phyloP scores from a whole-genome alignment of 2,329 filamentous ascomycete species.

The Thelonectria rubi region DNA sequence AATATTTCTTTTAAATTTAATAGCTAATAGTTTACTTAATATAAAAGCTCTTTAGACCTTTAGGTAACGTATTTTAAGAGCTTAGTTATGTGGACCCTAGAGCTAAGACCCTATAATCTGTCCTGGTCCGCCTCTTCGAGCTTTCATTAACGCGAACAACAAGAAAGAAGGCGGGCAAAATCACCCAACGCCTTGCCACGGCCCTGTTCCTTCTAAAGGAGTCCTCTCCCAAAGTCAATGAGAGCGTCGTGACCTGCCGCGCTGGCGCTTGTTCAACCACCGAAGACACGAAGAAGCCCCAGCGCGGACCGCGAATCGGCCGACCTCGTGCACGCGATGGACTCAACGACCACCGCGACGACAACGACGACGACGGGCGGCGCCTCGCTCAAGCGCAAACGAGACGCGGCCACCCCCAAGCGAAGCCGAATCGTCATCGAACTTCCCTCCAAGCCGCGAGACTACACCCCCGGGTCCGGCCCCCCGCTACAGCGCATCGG shows the following conservation, averaged over 20 bases:
- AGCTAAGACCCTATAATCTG: neutral
- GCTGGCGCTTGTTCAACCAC: slow-evolving; percentile 22
- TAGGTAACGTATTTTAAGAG: neutral
- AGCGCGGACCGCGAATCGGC: slow-evolving; percentile 19
- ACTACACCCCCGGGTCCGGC: slow-evolving; percentile 58
- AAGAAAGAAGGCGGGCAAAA: neutral
- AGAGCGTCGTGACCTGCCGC: slow-evolving; percentile 10
- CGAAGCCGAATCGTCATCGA: slow-evolving; percentile 32
- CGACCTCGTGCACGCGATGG: slow-evolving; percentile 33
- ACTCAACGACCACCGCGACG: slow-evolving; percentile 18
- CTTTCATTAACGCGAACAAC: neutral
- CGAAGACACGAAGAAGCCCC: slow-evolving; percentile 2
- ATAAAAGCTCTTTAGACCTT: neutral
- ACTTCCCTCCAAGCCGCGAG: slow-evolving; percentile 31
- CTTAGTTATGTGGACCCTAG: neutral
- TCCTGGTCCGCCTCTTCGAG: neutral
- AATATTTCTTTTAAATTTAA: too few relatives aligned
- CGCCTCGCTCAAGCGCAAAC: slow-evolving; percentile 28
- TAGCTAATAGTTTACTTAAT: too few relatives aligned
- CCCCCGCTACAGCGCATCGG: slow-evolving; percentile 58
- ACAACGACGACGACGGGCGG: neutral
- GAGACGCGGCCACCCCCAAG: slow-evolving; percentile 5
- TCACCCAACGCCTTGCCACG: neutral
- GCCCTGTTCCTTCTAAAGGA: neutral
- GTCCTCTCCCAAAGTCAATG: slow-evolving; percentile 10